phyloP scores from a whole-genome alignment of 345 rosid genomes.

The Eucalyptus cloeziana region DNA sequence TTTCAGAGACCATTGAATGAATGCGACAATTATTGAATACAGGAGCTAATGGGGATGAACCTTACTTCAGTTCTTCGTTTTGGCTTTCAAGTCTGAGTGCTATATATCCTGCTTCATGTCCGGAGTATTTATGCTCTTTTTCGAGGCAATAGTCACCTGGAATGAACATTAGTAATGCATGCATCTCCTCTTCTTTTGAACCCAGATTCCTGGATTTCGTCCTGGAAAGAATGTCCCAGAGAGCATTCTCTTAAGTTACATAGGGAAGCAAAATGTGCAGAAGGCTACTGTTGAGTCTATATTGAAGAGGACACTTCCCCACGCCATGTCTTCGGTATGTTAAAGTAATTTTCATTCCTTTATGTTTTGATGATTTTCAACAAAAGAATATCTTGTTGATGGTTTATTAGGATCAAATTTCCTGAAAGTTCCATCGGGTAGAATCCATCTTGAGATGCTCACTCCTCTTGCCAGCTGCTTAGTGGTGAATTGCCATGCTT shows the following conservation, averaged over 20 bases:
- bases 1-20: not conserved
- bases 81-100: not conserved
- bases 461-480: not conserved
- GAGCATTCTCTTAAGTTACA: slow-evolving; percentile 51
- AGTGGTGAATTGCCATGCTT: not conserved
- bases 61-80: not conserved
- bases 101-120: not conserved
- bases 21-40: not conserved
- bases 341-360: not conserved
- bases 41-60: not conserved
- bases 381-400: not conserved
- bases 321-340: slow-evolving; percentile 75
- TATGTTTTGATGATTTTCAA: not conserved
- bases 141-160: not conserved
- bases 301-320: slow-evolving; percentile 90
- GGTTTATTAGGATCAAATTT: not conserved
- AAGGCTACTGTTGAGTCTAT: slow-evolving; percentile 83
- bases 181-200: not conserved
- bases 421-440: not conserved
- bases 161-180: not conserved
- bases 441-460: not conserved
- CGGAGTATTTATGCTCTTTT: not conserved
- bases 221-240: slow-evolving; percentile 75
- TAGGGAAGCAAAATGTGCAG: slow-evolving; percentile 58
- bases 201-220: slow-evolving; percentile 84